A percentile compares a stretch with the other conserved stretches of the same genome.
phyloP scores from a whole-genome alignment of 495 filamentous ascomycete species.

The Neurospora sublineolata region DNA sequence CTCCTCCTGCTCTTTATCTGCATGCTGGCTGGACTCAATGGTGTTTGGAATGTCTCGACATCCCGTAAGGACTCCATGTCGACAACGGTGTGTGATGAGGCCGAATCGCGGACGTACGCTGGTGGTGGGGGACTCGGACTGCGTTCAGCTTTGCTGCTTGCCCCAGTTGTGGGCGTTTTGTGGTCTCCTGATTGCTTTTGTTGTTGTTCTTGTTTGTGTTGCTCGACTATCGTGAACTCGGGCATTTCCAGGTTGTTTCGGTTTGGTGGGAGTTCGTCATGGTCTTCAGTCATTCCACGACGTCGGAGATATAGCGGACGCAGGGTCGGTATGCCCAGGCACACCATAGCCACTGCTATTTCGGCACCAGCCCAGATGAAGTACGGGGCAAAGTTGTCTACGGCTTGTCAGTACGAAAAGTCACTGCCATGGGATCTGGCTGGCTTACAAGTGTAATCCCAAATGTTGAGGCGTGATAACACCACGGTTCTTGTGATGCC shows the following conservation, averaged over 20 bases:
- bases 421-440: not conserved
- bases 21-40: conserved; percentile 6
- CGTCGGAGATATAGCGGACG: conserved; percentile 26
- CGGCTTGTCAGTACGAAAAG: not conserved
- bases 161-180: not conserved
- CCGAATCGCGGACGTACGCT: conserved; percentile 12
- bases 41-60: conserved; percentile 2
- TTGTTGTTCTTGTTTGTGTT: conserved; percentile 3
- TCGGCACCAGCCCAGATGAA: conserved; percentile 32
- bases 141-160: not conserved
- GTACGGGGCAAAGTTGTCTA: conserved; percentile 27
- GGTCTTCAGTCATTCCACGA: conserved; percentile 11
- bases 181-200: not conserved
- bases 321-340: conserved; percentile 28
- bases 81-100: conserved; percentile 15
- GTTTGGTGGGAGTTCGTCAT: conserved; percentile 9
- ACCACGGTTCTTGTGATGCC: conserved; percentile 29
- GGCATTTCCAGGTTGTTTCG: conserved; percentile 17
- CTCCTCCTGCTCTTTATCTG: conserved; percentile 6
- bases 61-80: conserved; percentile 1
- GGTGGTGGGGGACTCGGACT: not conserved
- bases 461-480: conserved; percentile 22
- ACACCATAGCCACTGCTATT: conserved; percentile 30
- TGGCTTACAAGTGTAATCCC: conserved; percentile 26
- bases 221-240: conserved; percentile 19